A percentile compares a stretch with the other conserved stretches of the same genome.
Conservation (phyloP, 2,329 filamentous ascomycete genomes). For the Penicillium janthinellum region DNA sequence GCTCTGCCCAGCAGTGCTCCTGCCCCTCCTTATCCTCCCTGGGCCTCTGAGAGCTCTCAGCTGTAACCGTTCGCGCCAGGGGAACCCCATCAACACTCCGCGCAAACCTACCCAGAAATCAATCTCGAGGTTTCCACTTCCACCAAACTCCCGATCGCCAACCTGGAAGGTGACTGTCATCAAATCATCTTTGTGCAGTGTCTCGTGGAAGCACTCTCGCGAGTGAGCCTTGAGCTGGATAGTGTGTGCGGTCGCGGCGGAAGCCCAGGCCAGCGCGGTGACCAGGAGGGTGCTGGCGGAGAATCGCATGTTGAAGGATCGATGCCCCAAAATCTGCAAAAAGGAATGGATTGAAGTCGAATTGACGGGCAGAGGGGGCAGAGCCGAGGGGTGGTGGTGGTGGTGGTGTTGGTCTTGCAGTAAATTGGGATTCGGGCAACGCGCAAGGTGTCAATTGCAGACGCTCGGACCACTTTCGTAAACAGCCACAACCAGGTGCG, state of each 20-base stretch:
- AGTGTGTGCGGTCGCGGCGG: slow-evolving; percentile 78
- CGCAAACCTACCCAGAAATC: slow-evolving; percentile 85
- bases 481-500: slow-evolving; percentile 8
- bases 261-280: slow-evolving; percentile 58
- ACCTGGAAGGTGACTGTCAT: slow-evolving; percentile 99
- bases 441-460: slow-evolving; percentile 42
- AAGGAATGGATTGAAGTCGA: slow-evolving; percentile 3
- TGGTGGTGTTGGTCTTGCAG: slow-evolving; percentile 4
- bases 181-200: slow-evolving; percentile 87
- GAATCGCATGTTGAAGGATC: slow-evolving; percentile 43
- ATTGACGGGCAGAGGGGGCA: slow-evolving; percentile 4
- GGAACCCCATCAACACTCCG: not conserved
- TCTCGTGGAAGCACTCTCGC: slow-evolving; percentile 96
- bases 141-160: slow-evolving; percentile 92
- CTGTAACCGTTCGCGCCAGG: not conserved
- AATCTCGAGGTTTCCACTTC: slow-evolving; percentile 90
- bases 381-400: not conserved
- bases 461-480: slow-evolving; percentile 38
- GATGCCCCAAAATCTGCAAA: not conserved
- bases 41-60: not conserved
- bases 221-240: slow-evolving; percentile 92
- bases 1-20: not conserved
- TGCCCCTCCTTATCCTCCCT: not conserved
- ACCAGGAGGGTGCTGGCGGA: slow-evolving; percentile 45
- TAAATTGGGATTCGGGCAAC: slow-evolving; percentile 16